Percentiles rank a stretch among this genome's conserved stretches.
Conservation (phyloP, 192 early-diverging fungal genomes). For the Allomyces macrogynus region DNA sequence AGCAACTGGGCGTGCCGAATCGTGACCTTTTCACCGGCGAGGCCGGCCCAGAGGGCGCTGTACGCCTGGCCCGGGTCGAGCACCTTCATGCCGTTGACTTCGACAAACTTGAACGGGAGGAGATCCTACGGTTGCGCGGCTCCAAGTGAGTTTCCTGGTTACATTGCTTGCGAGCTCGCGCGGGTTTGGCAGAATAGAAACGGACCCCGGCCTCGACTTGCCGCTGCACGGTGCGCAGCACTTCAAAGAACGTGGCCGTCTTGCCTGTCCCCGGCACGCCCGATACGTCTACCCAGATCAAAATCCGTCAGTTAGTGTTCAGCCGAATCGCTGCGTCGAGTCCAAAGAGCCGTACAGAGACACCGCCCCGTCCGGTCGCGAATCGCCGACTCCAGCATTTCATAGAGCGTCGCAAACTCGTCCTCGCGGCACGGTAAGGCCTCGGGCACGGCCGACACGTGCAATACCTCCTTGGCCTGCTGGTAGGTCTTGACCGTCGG, state of each 20-base stretch:
- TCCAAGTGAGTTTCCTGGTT: too few species aligned
- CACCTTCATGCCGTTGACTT: constrained; percentile 96
- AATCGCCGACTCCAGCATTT: constrained; percentile 52
- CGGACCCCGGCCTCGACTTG: constrained; percentile 31
- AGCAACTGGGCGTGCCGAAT: constrained; percentile 6
- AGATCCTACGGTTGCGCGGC: constrained; percentile 26
- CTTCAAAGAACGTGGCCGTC: constrained; percentile 79
- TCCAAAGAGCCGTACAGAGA: constrained; percentile 38
- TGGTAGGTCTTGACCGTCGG: constrained; percentile 28
- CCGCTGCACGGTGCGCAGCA: constrained; percentile 46
- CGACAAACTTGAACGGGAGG: constrained; percentile 65
- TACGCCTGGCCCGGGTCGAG: constrained; percentile 80
- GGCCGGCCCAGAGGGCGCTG: constrained; percentile 53
- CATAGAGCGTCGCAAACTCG: constrained; percentile 67
- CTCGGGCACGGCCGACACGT: constrained; percentile 75
- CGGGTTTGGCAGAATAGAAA: background rate
- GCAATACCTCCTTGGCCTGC: constrained; percentile 51
- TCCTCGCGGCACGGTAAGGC: constrained; percentile 81
- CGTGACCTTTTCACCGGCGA: constrained; percentile 18
- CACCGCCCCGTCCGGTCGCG: constrained; percentile 65
- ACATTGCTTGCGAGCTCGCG: background rate
- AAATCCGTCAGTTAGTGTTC: background rate
- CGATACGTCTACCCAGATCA: constrained; percentile 46
- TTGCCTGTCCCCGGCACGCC: constrained; percentile 95
- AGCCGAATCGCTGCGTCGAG: background rate